Evolutionary conservation across 306 rosid species (phyloP).

Genomic region (Vigna trinervia): DNA sequence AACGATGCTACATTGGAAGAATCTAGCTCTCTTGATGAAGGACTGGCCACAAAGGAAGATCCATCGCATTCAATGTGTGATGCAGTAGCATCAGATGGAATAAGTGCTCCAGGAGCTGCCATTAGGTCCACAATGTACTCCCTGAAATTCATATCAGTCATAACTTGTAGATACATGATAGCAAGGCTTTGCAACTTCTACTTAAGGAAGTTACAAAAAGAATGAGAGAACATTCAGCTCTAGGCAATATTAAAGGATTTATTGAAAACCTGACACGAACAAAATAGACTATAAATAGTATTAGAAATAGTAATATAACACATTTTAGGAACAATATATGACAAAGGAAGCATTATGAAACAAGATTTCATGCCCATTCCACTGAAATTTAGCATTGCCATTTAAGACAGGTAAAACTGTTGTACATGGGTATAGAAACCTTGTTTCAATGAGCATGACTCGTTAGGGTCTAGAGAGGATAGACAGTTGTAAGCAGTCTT

Average conservation of each 20-base stretch:
- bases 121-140: constrained; percentile 97
- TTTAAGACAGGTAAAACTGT: constrained; percentile 16
- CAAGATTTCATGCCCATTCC: constrained; percentile 5
- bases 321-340: constrained; percentile 11
- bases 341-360: constrained; percentile 17
- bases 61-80: constrained; percentile 73
- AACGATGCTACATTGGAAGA: constrained; percentile 76
- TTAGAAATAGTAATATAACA: not conserved
- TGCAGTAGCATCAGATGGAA: constrained; percentile 89
- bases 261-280: constrained; percentile 27
- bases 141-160: constrained; percentile 70
- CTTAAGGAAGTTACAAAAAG: constrained; percentile 25
- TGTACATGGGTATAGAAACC: not conserved
- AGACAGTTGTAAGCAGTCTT: not conserved
- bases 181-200: constrained; percentile 45
- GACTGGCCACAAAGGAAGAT: constrained; percentile 67
- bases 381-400: constrained; percentile 5
- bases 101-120: constrained; percentile 99
- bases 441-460: constrained; percentile 16
- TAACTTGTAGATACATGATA: constrained; percentile 42
- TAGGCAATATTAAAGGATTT: not conserved
- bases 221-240: constrained; percentile 36
- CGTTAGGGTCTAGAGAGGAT: not conserved
- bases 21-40: constrained; percentile 82
- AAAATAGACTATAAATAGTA: constrained; percentile 3